These are phyloP conservation scores for Xylaria arbuscula DNA, from an alignment of 2,329 filamentous ascomycete species.

Conservation along the genomic window DNA sequence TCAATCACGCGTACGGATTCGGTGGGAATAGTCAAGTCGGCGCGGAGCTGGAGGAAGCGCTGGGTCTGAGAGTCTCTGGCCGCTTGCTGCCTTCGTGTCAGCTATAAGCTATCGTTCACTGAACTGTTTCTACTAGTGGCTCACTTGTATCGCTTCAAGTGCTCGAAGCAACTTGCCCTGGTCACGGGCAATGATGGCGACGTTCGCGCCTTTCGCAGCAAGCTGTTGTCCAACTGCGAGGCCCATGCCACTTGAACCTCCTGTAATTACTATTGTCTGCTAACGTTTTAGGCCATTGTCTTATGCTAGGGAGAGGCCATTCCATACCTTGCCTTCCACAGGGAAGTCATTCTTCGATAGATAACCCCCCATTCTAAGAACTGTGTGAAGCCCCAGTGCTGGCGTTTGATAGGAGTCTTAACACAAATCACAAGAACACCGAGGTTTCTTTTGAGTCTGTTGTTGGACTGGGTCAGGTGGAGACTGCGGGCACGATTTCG, in stretches of 20 bases:
- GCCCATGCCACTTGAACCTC: slow-evolving; percentile 78
- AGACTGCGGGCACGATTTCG: neutral
- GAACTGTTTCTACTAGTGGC: neutral
- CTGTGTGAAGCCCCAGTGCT: slow-evolving; percentile 23
- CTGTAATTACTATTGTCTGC: slow-evolving; percentile 76
- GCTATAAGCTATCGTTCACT: neutral
- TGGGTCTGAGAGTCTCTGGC: slow-evolving; percentile 65
- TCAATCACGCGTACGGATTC: slow-evolving; percentile 68
- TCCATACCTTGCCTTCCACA: slow-evolving; percentile 68
- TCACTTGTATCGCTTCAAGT: slow-evolving; percentile 65
- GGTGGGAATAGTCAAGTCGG: slow-evolving; percentile 68
- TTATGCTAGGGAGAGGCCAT: neutral
- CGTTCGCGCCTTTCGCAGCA: slow-evolving; percentile 72
- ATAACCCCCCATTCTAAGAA: slow-evolving; percentile 44
- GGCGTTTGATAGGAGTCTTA: neutral
- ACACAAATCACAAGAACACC: neutral
- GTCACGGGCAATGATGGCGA: slow-evolving; percentile 75
- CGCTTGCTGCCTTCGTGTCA: slow-evolving; percentile 52
- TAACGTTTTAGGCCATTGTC: slow-evolving; percentile 13
- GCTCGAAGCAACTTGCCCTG: slow-evolving; percentile 68
- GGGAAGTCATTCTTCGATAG: slow-evolving; percentile 65
- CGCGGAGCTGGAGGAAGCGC: slow-evolving; percentile 72
- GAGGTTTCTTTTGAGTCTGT: neutral
- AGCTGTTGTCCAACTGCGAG: slow-evolving; percentile 69
- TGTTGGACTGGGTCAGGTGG: neutral